These are phyloP conservation scores for Mycena indigotica DNA, from an alignment of 768 basidiomycete species.

Conservation along the genomic window DNA sequence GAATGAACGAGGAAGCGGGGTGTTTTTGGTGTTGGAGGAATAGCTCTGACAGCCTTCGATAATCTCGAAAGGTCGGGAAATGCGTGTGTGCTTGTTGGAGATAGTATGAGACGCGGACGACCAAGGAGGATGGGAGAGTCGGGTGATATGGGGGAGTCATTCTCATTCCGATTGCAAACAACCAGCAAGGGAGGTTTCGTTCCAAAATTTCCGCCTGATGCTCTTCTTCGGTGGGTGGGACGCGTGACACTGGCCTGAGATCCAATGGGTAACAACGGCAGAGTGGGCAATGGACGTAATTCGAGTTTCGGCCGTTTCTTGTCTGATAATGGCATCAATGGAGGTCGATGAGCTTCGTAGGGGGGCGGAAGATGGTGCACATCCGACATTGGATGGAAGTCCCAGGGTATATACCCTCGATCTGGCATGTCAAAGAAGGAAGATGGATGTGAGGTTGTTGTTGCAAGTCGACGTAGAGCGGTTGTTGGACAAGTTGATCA, in stretches of 20 bases:
- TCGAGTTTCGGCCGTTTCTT: not conserved
- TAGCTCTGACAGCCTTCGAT: not conserved
- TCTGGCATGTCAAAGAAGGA: not conserved
- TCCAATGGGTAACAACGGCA: not conserved
- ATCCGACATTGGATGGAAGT: not conserved
- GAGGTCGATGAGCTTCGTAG: not conserved
- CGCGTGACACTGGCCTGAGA: not conserved
- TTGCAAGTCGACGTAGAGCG: not conserved
- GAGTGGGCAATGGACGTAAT: not conserved
- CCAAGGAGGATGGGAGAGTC: not conserved
- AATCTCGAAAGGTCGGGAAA: not conserved
- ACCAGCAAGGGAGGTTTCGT: not conserved
- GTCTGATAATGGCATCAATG: not conserved
- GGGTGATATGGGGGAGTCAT: slow-evolving; percentile 13
- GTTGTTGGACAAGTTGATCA: not conserved
- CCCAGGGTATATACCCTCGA: not conserved
- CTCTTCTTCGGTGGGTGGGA: not conserved
- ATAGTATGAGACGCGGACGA: slow-evolving; percentile 3
- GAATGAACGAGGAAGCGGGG: not conserved
- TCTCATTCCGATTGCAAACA: slow-evolving; percentile 10
- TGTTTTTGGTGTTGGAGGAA: not conserved
- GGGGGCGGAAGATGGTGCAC: not conserved
- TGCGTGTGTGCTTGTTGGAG: not conserved
- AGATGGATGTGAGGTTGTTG: not conserved
- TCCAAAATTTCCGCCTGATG: slow-evolving; percentile 9